Conservation (phyloP, 1,284 basidiomycete genomes). For the Gymnopus androsaceus region DNA sequence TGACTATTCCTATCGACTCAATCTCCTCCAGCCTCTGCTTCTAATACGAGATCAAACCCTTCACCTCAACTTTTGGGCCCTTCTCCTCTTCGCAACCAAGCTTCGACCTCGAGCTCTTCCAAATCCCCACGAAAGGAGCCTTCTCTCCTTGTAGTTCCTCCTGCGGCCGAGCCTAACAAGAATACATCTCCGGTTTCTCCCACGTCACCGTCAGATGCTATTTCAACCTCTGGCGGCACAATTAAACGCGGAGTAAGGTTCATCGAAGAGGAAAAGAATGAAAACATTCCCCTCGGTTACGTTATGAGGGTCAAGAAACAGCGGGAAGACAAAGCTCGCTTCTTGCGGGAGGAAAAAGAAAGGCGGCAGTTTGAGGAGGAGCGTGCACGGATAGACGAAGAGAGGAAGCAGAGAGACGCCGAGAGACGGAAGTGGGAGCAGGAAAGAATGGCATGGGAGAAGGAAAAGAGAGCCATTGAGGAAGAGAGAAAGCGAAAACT, state of each 20-base stretch:
- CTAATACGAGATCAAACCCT: slow-evolving; percentile 21
- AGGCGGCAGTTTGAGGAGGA: slow-evolving; percentile 47
- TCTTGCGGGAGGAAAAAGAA: slow-evolving; percentile 61
- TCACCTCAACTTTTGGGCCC: slow-evolving; percentile 45
- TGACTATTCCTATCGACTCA: slow-evolving; percentile 13
- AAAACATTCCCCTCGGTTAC: slow-evolving; percentile 66
- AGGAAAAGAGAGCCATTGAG: slow-evolving; percentile 55
- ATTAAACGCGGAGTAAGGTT: slow-evolving; percentile 70
- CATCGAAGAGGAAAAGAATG: slow-evolving; percentile 66
- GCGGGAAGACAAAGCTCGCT: slow-evolving; percentile 69
- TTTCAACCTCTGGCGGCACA: slow-evolving; percentile 15
- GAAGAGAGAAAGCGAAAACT: slow-evolving; percentile 55
- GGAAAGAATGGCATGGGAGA: slow-evolving; percentile 55
- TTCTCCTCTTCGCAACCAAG: slow-evolving; percentile 55
- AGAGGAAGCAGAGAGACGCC: slow-evolving; percentile 45
- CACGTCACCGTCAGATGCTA: not conserved
- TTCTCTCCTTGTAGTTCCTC: not conserved
- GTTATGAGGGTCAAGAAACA: slow-evolving; percentile 68
- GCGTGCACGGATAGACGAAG: slow-evolving; percentile 47
- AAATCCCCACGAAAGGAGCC: slow-evolving; percentile 2
- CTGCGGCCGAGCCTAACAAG: not conserved
- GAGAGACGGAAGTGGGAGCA: slow-evolving; percentile 54
- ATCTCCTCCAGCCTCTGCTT: slow-evolving; percentile 19
- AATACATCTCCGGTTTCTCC: slow-evolving; percentile 8
- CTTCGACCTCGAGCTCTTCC: slow-evolving; percentile 24